A percentile compares a stretch with the other conserved stretches of the same genome.
These are phyloP conservation scores for Cytospora paraplurivora DNA, from an alignment of 2,329 filamentous ascomycete species.

Conservation along the genomic window DNA sequence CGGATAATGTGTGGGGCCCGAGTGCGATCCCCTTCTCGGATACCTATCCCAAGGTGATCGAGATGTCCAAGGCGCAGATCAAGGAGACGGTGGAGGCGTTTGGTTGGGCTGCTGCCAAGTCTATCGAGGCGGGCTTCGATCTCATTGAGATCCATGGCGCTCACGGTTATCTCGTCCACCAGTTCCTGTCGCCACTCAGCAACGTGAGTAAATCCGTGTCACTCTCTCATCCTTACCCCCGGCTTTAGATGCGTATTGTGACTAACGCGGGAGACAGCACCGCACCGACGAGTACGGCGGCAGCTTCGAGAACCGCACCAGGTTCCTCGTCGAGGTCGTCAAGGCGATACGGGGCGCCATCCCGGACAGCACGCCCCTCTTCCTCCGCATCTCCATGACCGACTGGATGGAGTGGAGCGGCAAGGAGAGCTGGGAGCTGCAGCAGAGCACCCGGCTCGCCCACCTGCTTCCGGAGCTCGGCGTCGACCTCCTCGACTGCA, in stretches of 20 bases:
- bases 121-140: constrained; percentile 73
- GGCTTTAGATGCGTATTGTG: neutral
- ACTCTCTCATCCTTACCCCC: too few species aligned
- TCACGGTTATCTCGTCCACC: constrained; percentile 67
- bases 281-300: constrained; percentile 68
- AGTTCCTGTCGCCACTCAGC: constrained; percentile 63
- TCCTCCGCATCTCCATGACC: constrained; percentile 62
- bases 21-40: constrained; percentile 61
- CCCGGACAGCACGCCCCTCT: constrained; percentile 56
- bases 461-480: constrained; percentile 70
- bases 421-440: constrained; percentile 65
- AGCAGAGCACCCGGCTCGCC: constrained; percentile 68
- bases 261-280: constrained; percentile 38
- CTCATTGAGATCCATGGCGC: constrained; percentile 69
- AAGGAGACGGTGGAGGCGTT: constrained; percentile 64
- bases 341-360: constrained; percentile 53
- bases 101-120: constrained; percentile 57
- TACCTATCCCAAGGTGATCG: constrained; percentile 63
- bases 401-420: constrained; percentile 60
- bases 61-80: constrained; percentile 70
- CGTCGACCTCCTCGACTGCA: constrained; percentile 83
- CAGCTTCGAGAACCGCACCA: constrained; percentile 65
- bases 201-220: constrained; percentile 47
- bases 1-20: constrained; percentile 54
- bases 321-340: constrained; percentile 59